A percentile compares a stretch with the other conserved stretches of the same genome.
Conservation (phyloP, 139 green algal genomes). For the Pseudopediastrum boryanum region DNA sequence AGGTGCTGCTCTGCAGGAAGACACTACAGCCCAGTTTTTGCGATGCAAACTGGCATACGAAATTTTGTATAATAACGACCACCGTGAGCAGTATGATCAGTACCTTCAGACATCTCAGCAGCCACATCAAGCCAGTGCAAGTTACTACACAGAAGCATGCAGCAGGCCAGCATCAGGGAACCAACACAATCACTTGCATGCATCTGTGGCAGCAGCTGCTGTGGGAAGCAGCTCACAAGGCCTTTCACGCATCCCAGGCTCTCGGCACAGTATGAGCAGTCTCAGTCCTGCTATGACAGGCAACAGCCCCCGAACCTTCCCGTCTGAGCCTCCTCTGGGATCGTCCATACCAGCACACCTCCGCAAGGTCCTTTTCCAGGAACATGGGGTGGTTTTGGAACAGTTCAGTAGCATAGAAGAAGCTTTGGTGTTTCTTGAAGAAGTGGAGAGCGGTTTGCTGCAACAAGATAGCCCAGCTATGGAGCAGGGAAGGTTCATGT, state of each 20-base stretch:
- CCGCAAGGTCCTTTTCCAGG: not conserved
- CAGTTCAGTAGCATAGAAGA: conserved; percentile 31
- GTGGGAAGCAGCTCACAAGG: not conserved
- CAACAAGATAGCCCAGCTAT: too few relatives aligned
- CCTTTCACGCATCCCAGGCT: too few relatives aligned
- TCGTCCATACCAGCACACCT: not conserved
- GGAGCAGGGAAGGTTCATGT: too few relatives aligned
- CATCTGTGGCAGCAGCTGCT: not conserved
- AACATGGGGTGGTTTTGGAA: conserved; percentile 17
- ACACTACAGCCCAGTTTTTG: conserved; percentile 22
- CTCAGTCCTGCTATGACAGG: not conserved
- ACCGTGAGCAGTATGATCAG: conserved; percentile 11
- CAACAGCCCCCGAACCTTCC: too few relatives aligned
- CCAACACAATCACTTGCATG: not conserved
- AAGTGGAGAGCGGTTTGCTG: too few relatives aligned
- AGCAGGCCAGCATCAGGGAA: not conserved
- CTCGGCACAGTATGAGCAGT: not conserved
- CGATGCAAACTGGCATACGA: conserved; percentile 29
- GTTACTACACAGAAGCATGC: not conserved
- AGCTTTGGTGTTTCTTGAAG: conserved; percentile 1
- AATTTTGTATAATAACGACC: conserved; percentile 1
- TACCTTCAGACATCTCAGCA: not conserved
- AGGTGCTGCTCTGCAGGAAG: too few relatives aligned
- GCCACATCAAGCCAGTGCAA: not conserved
- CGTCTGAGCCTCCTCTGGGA: not conserved